These are phyloP conservation scores for Kodamaea kakaduensis DNA, from an alignment of 805 yeast species.

Conservation along the genomic window DNA sequence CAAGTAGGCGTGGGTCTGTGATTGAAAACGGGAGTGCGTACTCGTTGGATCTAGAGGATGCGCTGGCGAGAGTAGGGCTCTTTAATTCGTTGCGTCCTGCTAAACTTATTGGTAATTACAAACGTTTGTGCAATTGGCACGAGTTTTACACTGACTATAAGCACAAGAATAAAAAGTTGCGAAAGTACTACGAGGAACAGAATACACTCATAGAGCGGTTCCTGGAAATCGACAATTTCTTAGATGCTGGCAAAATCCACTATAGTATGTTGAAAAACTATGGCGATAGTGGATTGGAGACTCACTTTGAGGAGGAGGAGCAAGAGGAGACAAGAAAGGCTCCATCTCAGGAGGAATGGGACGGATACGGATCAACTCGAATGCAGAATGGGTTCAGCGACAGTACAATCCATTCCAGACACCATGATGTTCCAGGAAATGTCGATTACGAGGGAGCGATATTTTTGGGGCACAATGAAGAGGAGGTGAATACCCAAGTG, in stretches of 20 bases:
- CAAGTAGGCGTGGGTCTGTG: slow-evolving; percentile 1
- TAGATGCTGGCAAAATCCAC: slow-evolving; percentile 66
- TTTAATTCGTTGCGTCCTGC: slow-evolving; percentile 27
- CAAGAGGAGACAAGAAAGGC: slow-evolving; percentile 5
- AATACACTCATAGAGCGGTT: slow-evolving; percentile 57
- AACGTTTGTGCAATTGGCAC: slow-evolving; percentile 29
- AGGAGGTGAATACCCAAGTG: slow-evolving; percentile 42
- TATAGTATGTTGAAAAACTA: slow-evolving; percentile 61
- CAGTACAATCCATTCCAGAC: slow-evolving; percentile 17
- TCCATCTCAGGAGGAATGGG: too few relatives aligned
- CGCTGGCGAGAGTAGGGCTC: slow-evolving; percentile 20
- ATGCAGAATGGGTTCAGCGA: slow-evolving; percentile 6
- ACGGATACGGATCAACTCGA: slow-evolving; percentile 1
- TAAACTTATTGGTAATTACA: slow-evolving; percentile 31
- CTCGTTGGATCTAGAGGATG: slow-evolving; percentile 21
- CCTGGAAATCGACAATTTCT: slow-evolving; percentile 55
- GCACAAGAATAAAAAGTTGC: slow-evolving; percentile 24
- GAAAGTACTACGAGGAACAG: slow-evolving; percentile 51
- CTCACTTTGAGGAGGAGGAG: slow-evolving; percentile 17
- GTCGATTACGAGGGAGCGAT: slow-evolving; percentile 56
- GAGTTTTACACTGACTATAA: slow-evolving; percentile 17
- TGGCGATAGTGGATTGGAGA: slow-evolving; percentile 31
- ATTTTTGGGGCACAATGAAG: slow-evolving; percentile 46
- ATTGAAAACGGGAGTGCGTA: slow-evolving; percentile 14
- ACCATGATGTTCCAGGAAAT: slow-evolving; percentile 55